phyloP scores from a whole-genome alignment of 805 yeast species.

The Candida silvicultrix region DNA sequence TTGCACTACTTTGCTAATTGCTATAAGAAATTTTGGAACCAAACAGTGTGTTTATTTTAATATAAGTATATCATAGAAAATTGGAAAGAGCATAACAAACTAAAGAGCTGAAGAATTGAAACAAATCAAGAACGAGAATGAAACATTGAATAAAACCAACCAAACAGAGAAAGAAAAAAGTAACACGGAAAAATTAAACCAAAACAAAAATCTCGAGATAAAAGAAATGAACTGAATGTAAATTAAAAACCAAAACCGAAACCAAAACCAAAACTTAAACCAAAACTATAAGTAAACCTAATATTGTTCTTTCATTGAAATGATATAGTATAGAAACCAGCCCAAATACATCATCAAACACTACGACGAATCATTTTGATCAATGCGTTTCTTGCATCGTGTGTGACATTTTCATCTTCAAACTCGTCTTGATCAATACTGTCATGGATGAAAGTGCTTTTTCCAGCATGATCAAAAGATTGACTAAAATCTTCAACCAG shows the following conservation, averaged over 20 bases:
- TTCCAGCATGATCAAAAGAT: conserved; percentile 1
- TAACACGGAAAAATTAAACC: neutral
- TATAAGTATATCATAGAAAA: too few species aligned
- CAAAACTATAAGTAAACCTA: too few species aligned
- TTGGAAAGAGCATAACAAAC: too few species aligned
- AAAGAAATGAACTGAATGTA: neutral
- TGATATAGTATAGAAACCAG: too few species aligned
- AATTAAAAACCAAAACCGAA: neutral
- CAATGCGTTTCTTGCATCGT: conserved; percentile 24
- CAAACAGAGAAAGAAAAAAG: neutral
- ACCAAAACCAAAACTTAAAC: neutral
- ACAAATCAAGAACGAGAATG: too few species aligned
- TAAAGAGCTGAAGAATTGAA: too few species aligned
- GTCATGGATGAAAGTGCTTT: conserved; percentile 2
- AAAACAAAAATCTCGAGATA: neutral
- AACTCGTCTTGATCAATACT: neutral
- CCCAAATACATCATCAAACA: too few species aligned
- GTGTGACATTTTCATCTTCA: conserved; percentile 13
- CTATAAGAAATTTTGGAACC: too few species aligned
- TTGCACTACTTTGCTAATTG: too few species aligned
- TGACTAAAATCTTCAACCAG: conserved; percentile 16
- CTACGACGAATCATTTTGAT: conserved; percentile 23
- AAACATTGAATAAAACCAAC: too few species aligned
- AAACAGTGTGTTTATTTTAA: too few species aligned
- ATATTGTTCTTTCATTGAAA: too few species aligned